phyloP scores from a whole-genome alignment of 345 rosid species.

The Eucalyptus marginata region DNA sequence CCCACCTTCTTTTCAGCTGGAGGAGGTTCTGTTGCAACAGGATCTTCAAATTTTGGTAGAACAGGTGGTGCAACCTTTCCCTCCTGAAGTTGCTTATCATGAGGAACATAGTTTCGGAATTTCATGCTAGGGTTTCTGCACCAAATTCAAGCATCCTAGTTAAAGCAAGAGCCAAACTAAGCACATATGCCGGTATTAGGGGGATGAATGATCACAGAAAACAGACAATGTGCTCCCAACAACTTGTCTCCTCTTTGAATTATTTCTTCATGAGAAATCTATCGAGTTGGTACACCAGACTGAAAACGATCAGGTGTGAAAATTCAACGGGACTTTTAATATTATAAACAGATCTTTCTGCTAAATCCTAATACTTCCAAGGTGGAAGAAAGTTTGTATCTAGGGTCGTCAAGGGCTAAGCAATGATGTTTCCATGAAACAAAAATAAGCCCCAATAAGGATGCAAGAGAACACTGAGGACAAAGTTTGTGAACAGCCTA shows the following conservation, averaged over 20 bases:
- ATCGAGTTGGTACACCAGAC: neutral
- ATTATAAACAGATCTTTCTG: neutral
- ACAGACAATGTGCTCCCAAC: neutral
- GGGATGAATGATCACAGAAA: neutral
- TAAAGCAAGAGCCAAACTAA: neutral
- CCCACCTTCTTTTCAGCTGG: constrained; percentile 51
- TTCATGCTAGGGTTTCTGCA: constrained; percentile 63
- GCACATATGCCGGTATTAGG: neutral
- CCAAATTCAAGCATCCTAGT: neutral
- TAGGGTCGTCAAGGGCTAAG: neutral
- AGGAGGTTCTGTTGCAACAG: constrained; percentile 47
- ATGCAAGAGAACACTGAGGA: neutral
- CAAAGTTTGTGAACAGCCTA: neutral
- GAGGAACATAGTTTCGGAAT: constrained; percentile 94
- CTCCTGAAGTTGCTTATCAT: constrained; percentile 83
- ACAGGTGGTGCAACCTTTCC: constrained; percentile 79
- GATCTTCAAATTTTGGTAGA: constrained; percentile 88
- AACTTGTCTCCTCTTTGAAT: neutral
- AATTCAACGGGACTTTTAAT: neutral
- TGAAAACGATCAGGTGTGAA: neutral
- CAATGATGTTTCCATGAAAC: neutral
- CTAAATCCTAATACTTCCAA: neutral
- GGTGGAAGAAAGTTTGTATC: neutral
- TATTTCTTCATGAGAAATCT: neutral
- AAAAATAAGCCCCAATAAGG: neutral